Base-by-base conservation (phyloP, 1,139 yeast genomes). In the Nakaseomyces kungkrabaensis region DNA sequence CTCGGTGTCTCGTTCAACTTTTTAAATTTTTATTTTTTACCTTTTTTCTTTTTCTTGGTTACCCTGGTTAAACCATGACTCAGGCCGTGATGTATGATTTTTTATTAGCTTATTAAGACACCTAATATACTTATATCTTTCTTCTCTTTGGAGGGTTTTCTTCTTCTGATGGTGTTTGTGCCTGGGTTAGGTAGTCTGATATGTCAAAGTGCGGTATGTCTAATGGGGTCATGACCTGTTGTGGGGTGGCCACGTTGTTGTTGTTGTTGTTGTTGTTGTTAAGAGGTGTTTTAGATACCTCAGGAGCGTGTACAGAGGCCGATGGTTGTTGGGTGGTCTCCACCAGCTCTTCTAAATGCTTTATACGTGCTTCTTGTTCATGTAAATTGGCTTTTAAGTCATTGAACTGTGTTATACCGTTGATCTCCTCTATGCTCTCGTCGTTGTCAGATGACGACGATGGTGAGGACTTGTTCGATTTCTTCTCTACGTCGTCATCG, bases 291-390 rank as follows among this genome's bases (percentile, higher is more conserved):
- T 8, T 33, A 10, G 36, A n/a, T n/a, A n/a, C n/a, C 22, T 17
- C 22, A 3, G 22, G 2, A 17, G 22, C 22, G 22, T 17, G 22
- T 17, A 17, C 22, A 2, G 22, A 17, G 2, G 22, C 22, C 22
- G 22, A 17, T 17, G 22, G 22, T 17, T 33, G 36, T 22, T 37
- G 40, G 4, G 40, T n/a, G 2, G 42, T 41, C 44, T 41, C 44
- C 10, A 63, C 56, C 52, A 63, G 50, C 31, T 59, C 59, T 43
- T 62, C 65, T 43, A 63, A 51, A 37, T 62, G 59, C 42, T 56
- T 61, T n/a, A 66, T 61, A 17, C 67, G 56, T 32, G 57, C 60
- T 43, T 63, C 68, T 51, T 65, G 69, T 43, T 59, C 61, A 40
- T 60, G 60, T 13, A 66, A 62, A 47, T 61, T 63, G 17, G 57